phyloP scores from a whole-genome alignment of 2,329 filamentous ascomycete genomes.

The Trichophyton mentagrophytes region DNA sequence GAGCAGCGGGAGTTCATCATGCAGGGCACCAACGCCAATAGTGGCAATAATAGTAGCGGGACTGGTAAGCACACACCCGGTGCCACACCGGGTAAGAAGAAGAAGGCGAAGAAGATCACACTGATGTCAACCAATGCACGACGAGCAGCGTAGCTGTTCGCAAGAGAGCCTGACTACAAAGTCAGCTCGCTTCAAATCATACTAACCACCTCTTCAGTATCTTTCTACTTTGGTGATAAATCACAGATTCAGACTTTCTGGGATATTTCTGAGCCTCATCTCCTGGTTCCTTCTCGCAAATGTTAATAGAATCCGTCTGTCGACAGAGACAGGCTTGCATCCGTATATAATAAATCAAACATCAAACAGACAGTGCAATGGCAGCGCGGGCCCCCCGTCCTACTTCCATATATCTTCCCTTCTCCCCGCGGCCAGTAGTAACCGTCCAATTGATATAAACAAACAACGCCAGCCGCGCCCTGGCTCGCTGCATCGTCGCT shows the following conservation, averaged over 20 bases:
- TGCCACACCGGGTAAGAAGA: conserved; percentile 38
- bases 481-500: no score
- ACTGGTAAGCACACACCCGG: background rate
- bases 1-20: conserved; percentile 14
- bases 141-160: conserved; percentile 38
- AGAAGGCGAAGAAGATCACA: conserved; percentile 57
- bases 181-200: background rate
- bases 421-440: no score
- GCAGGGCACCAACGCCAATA: conserved; percentile 2
- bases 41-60: background rate
- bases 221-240: no score
- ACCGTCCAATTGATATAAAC: no score
- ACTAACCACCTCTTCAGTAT: background rate
- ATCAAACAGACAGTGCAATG: background rate
- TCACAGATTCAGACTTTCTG: no score
- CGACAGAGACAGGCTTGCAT: no score
- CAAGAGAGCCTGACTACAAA: background rate
- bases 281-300: no score
- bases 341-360: background rate
- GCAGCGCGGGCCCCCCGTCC: background rate
- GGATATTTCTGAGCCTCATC: no score
- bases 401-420: no score
- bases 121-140: conserved; percentile 54
- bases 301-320: no score
- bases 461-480: no score